Evolutionary conservation across 192 early-diverging fungal species (phyloP).

Genomic region (Thamnidium elegans): DNA sequence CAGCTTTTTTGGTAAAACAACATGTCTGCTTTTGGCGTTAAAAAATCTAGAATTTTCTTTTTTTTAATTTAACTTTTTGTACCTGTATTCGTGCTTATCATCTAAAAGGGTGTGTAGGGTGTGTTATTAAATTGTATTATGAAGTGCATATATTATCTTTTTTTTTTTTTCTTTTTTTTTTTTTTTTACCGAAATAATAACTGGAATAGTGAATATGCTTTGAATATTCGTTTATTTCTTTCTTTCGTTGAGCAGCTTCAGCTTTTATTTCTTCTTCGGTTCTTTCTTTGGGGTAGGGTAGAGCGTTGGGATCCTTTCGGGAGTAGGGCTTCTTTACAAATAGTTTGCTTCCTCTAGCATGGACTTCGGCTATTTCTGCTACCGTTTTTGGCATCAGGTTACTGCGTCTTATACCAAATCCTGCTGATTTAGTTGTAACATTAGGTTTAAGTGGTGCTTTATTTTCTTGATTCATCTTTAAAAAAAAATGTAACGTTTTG

Average conservation of each 20-base stretch:
- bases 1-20: constrained; percentile 42
- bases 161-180: neutral
- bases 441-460: too few relatives aligned
- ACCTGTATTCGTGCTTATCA: constrained; percentile 31
- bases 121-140: neutral
- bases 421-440: too few relatives aligned
- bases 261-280: constrained; percentile 8
- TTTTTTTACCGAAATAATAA: constrained; percentile 38
- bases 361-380: too few relatives aligned
- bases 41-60: neutral
- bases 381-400: too few relatives aligned
- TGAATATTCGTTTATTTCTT: constrained; percentile 39
- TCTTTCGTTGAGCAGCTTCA: constrained; percentile 29
- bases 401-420: too few relatives aligned
- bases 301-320: too few relatives aligned
- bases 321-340: too few relatives aligned
- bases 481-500: too few relatives aligned
- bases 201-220: constrained; percentile 39
- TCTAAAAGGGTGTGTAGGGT: constrained; percentile 20
- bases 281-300: neutral
- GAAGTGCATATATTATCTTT: too few relatives aligned
- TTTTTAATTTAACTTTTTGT: neutral
- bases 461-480: too few relatives aligned
- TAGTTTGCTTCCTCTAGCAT: too few relatives aligned
- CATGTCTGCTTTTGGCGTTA: constrained; percentile 30